phyloP scores from a whole-genome alignment of 768 basidiomycete species.

The Termitomyces sp. region DNA sequence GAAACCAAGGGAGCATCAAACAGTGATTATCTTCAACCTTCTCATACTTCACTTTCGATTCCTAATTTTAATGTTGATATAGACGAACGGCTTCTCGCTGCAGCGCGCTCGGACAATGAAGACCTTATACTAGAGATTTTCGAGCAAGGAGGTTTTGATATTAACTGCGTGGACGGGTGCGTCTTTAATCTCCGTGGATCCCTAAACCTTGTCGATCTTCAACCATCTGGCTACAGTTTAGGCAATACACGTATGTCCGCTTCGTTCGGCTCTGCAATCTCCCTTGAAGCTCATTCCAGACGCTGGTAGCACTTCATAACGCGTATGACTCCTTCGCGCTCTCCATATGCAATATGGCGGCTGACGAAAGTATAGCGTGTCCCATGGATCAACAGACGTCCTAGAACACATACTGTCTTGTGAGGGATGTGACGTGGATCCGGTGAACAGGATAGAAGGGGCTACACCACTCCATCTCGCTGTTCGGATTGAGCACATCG shows the following conservation, averaged over 20 bases:
- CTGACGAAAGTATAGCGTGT: slow-evolving; percentile 34
- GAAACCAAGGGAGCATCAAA: slow-evolving; percentile 20
- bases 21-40: slow-evolving; percentile 18
- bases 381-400: slow-evolving; percentile 54
- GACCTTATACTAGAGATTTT: slow-evolving; percentile 63
- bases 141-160: slow-evolving; percentile 53
- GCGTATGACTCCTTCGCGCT: slow-evolving; percentile 38
- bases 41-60: neutral
- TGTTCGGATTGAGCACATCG: slow-evolving; percentile 49
- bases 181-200: slow-evolving; percentile 23
- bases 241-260: slow-evolving; percentile 72
- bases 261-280: neutral
- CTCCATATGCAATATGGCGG: neutral
- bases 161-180: slow-evolving; percentile 79
- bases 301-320: slow-evolving; percentile 57
- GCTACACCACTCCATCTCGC: slow-evolving; percentile 83
- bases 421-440: slow-evolving; percentile 81
- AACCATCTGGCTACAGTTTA: slow-evolving; percentile 35
- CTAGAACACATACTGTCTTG: slow-evolving; percentile 71
- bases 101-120: slow-evolving; percentile 71
- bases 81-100: slow-evolving; percentile 74
- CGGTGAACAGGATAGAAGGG: slow-evolving; percentile 61
- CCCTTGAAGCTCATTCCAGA: neutral
- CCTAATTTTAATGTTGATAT: neutral
- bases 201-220: neutral